These are phyloP conservation scores for Candida neerlandica DNA, from an alignment of 1,139 yeast genomes.

Conservation along the genomic window DNA sequence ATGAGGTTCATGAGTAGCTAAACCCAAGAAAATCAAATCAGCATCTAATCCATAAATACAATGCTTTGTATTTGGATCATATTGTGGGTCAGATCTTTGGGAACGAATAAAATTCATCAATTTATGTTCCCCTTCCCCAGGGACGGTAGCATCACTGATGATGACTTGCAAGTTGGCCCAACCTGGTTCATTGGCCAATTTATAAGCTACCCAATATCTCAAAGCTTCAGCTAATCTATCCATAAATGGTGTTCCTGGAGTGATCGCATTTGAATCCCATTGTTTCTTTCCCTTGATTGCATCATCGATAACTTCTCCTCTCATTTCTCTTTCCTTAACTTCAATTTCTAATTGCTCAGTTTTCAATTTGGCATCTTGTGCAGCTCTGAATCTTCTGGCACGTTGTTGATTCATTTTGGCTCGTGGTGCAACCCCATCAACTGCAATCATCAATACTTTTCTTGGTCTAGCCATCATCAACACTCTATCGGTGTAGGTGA, in stretches of 20 bases:
- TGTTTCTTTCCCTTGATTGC: constrained; percentile 58
- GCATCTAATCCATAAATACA: constrained; percentile 98
- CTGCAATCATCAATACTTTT: constrained; percentile 88
- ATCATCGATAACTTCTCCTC: constrained; percentile 69
- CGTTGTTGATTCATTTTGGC: constrained; percentile 99
- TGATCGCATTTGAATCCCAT: constrained; percentile 96
- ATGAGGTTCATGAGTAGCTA: constrained; percentile 97
- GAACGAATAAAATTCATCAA: constrained; percentile 91
- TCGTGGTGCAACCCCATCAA: constrained; percentile 98
- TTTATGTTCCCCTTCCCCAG: constrained; percentile 99
- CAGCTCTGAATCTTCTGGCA: constrained; percentile 92
- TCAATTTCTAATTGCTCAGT: constrained; percentile 61
- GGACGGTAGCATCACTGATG: constrained; percentile 94
- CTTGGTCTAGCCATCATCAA: constrained; percentile 93
- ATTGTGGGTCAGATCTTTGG: constrained; percentile 81
- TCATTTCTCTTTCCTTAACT: constrained; percentile 50
- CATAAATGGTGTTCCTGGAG: constrained; percentile 99
- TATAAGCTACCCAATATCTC: constrained; percentile 88
- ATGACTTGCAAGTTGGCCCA: constrained; percentile 87
- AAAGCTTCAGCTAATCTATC: constrained; percentile 80
- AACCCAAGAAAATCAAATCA: constrained; percentile 92
- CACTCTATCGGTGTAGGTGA: constrained; percentile 87
- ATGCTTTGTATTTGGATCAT: constrained; percentile 87
- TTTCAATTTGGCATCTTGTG: constrained; percentile 73
- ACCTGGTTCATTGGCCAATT: constrained; percentile 82